Base-by-base conservation (phyloP, 148 eudicot genomes). In the Tetragonia tetragonoides region DNA sequence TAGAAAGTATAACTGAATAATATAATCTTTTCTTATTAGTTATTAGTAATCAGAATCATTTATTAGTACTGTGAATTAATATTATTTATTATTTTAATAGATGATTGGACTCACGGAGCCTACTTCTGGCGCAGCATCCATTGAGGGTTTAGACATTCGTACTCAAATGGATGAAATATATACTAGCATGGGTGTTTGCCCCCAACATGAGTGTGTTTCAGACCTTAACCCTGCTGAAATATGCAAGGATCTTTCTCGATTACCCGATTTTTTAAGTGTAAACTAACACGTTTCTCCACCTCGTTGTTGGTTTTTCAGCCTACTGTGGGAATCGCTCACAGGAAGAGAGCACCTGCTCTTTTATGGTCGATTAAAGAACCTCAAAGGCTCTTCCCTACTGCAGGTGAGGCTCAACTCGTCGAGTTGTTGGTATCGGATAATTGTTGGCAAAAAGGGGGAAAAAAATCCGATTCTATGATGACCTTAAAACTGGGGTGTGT, bases 131-230 rank as follows among this genome's bases (percentile, higher is more conserved):
- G 77, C 78, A 38, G 97, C 98, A 72, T 88, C 81, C 77, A 91
- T 92, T 39, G 83, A 95, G 75, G 98, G 95, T 82, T 81, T 88
- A 65, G 94, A 92, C 77, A 91, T 95, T 66, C 59, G 81, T 54
- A 85, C 83, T 47, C 85, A 87, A 68, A 95, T 95, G 95, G 85
- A 89, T 70, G 87, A 83, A 73, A 91, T 95, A 80, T 95, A 95
- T 76, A 84, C 90, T 73, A 95, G 89, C 84, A 95, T 95, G 97
- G 98, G 98, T 51, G 98, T 95, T 64, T 95, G 98, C 81, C 98
- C 98, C 10, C 98, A 94, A 76, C 93, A 94, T 63, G 95, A 94
- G 98, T 95, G 87, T 81, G 97, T 75, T 73, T 61, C 46, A 24
- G 0, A 3, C 47, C 70, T 46, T 20, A 17, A 53, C 62, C 38